Base-by-base conservation (phyloP, 2,329 filamentous ascomycete species). In the Epichloe uncinata region DNA sequence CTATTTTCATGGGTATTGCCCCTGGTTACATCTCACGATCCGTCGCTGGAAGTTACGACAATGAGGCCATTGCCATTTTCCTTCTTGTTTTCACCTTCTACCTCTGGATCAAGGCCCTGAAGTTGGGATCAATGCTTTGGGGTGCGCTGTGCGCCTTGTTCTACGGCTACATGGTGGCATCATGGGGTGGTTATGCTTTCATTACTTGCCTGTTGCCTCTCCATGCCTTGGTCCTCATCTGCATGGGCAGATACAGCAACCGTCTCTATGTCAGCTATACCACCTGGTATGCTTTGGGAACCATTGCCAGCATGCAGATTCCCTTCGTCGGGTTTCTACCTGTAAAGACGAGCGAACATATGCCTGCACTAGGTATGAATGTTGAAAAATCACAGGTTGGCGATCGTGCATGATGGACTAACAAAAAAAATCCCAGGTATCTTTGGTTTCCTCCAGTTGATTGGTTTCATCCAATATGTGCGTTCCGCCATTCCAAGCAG, bases 81-180 rank as follows among this genome's bases (percentile, higher is more conserved):
- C 75, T 98, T 59, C 79, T 98, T 34, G 93, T 98, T 57, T 96
- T 95, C 68, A 98, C 93, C 65, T 98, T 98, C 71, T 98, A 83
- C 71, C 80, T 98, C 48, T 98, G 93, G 93, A 95, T 98, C 72
- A 97, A 97, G 78, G 88, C 93, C 18, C 78, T 98, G 58, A 98
- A 98, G 75, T 79, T 89, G 52, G 93, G 93, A 26, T 97, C 93
- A 47, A 89, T 95, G 66, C 86, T 96, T 69, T 98, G 91, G 91
- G 91, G 89, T 59, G 90, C 87, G 37, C 75, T 96, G 55, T 93
- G 90, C 60, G 93, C 93, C 42, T 77, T 98, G 50, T 97, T 94
- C 72, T 98, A 98, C 70, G 93, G 93, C 63, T 98, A 98, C 81
- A 98, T 98, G 93, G 93, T 98, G 56, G 93, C 91, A 45, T 95